Evolutionary conservation across 352 stramenopile genomes (phyloP).

Genomic region (Phytophthora citricola): DNA sequence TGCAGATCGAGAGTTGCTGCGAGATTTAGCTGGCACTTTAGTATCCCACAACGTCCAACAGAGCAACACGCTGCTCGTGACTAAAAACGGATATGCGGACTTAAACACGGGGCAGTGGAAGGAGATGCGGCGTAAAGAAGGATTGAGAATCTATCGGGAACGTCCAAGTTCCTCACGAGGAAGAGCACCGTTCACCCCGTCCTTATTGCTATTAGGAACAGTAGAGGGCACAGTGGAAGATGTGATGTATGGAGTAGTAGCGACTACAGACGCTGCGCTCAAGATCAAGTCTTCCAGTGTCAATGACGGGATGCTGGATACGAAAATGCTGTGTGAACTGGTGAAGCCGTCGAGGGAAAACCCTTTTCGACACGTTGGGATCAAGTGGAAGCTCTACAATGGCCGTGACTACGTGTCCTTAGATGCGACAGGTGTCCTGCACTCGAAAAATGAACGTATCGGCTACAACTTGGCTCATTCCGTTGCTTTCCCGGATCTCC

Average conservation of each 20-base stretch:
- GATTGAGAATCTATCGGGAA: constrained; percentile 38
- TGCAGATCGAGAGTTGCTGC: constrained; percentile 22
- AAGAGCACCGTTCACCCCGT: constrained; percentile 31
- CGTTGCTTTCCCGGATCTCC: constrained; percentile 42
- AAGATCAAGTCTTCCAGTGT: constrained; percentile 51
- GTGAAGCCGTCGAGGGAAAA: constrained; percentile 30
- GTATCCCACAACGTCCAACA: constrained; percentile 38
- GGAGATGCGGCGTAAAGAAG: constrained; percentile 37
- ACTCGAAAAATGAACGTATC: constrained; percentile 32
- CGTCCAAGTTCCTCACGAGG: constrained; percentile 5
- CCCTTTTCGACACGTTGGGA: constrained; percentile 46
- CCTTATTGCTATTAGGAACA: constrained; percentile 50
- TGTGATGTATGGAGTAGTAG: constrained; percentile 55
- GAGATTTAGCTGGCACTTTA: constrained; percentile 31
- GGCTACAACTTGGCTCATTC: constrained; percentile 57
- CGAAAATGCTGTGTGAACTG: constrained; percentile 46
- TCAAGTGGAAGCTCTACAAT: constrained; percentile 51
- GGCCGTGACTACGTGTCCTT: constrained; percentile 56
- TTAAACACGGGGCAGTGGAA: constrained; percentile 29
- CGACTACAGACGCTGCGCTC: constrained; percentile 39
- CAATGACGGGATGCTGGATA: constrained; percentile 51
- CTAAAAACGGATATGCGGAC: constrained; percentile 35
- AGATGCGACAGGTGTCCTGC: constrained; percentile 40
- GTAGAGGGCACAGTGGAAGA: constrained; percentile 57
- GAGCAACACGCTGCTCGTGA: constrained; percentile 39